Evolutionary conservation across 2,329 filamentous ascomycete genomes (phyloP).

Genomic region (Fusarium beomiforme): DNA sequence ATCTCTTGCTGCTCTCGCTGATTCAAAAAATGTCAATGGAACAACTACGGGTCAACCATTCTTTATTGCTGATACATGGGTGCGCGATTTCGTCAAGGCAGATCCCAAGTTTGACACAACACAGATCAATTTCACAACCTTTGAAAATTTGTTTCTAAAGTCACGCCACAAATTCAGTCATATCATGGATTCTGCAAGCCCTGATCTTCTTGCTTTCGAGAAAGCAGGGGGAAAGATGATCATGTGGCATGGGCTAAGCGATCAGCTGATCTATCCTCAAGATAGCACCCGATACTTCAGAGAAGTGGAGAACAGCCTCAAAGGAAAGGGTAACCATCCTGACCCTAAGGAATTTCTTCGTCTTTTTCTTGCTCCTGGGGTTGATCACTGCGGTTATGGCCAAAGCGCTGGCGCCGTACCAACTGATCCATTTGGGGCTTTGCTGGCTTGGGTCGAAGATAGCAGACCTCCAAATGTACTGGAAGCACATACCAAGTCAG

Average conservation of each 20-base stretch:
- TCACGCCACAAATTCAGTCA: background rate
- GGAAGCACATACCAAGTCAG: background rate
- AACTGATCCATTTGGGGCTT: background rate
- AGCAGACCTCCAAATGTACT: background rate
- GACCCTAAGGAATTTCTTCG: background rate
- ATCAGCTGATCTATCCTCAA: background rate
- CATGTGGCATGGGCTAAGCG: background rate
- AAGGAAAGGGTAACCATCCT: rapidly evolving
- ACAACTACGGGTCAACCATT: background rate
- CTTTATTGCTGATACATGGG: background rate
- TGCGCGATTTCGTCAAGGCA: background rate
- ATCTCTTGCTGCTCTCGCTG: background rate
- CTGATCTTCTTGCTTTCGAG: background rate
- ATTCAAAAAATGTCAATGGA: background rate
- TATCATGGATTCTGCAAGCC: background rate
- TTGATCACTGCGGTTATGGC: background rate
- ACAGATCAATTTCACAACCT: background rate
- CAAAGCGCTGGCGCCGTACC: background rate
- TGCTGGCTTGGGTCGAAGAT: background rate
- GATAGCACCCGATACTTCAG: background rate
- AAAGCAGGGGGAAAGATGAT: background rate
- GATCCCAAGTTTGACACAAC: background rate
- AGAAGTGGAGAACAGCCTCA: background rate
- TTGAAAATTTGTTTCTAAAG: background rate
- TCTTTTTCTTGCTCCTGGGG: background rate